Conservation (phyloP, 352 stramenopile species). For the Blastocystis sp. region DNA sequence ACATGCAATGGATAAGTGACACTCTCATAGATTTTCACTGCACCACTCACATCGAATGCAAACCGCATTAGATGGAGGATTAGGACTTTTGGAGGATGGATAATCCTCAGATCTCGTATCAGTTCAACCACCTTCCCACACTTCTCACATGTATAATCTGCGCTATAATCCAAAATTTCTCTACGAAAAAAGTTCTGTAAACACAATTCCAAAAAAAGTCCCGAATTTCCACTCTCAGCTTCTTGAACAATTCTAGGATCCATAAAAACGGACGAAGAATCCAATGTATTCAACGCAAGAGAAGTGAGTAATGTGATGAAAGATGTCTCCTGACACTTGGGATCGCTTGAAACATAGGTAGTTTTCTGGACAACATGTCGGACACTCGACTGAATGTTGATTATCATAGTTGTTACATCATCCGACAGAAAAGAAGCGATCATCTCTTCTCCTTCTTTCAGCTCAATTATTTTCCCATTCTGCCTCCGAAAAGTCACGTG, state of each 20-base stretch:
- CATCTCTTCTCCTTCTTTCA: background rate
- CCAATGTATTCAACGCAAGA: background rate
- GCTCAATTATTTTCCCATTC: background rate
- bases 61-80: constrained; percentile 78
- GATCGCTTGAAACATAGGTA: no score
- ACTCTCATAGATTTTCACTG: constrained; percentile 72
- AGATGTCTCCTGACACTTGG: no score
- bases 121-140: constrained; percentile 2
- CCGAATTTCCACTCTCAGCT: background rate
- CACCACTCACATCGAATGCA: constrained; percentile 72
- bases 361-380: background rate
- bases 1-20: constrained; percentile 70
- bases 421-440: background rate
- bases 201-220: background rate
- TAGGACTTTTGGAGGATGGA: constrained; percentile 68
- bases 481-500: background rate
- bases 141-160: constrained; percentile 8
- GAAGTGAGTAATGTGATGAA: background rate
- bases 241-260: background rate
- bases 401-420: background rate
- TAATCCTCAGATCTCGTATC: background rate
- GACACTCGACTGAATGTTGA: background rate
- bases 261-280: background rate
- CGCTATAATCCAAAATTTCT: constrained; percentile 8
- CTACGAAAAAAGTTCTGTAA: background rate